These are phyloP conservation scores for Annulohypoxylon maeteangense DNA, from an alignment of 495 filamentous ascomycete species.

Conservation along the genomic window DNA sequence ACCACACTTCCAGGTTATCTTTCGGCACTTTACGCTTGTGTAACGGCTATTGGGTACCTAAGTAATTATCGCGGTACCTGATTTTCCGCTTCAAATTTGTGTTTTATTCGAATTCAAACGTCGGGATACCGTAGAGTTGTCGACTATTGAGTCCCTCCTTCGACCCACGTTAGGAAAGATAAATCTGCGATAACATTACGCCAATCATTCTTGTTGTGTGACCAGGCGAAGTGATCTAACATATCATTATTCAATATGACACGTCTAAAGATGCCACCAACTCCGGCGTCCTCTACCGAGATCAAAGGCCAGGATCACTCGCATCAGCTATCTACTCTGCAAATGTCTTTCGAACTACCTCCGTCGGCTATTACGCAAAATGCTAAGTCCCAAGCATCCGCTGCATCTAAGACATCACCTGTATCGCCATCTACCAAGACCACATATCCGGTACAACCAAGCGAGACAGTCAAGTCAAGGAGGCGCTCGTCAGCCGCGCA, in stretches of 20 bases:
- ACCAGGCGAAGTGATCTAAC: conserved; percentile 11
- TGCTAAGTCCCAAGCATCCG: conserved; percentile 30
- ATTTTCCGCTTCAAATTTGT: neutral
- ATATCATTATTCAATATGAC: conserved; percentile 67
- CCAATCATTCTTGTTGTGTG: conserved; percentile 26
- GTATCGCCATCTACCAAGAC: conserved; percentile 60
- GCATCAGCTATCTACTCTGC: conserved; percentile 59
- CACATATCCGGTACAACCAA: conserved; percentile 63
- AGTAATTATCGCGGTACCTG: neutral
- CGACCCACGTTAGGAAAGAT: neutral
- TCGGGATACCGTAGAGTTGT: neutral
- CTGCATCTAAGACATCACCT: conserved; percentile 46
- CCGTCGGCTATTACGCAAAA: conserved; percentile 74
- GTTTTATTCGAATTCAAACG: conserved; percentile 11
- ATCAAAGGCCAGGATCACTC: conserved; percentile 79
- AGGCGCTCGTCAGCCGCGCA: conserved; percentile 65
- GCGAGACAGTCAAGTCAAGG: conserved; percentile 66
- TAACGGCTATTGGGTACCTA: neutral
- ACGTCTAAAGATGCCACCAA: conserved; percentile 76
- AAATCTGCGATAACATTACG: neutral
- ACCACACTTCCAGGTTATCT: conserved; percentile 15
- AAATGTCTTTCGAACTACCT: conserved; percentile 77
- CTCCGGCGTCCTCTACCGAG: conserved; percentile 85
- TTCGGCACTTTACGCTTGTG: conserved; percentile 12
- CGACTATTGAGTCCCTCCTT: neutral